Base-by-base conservation (phyloP, 2,329 filamentous ascomycete species). In the Fusarium sarcochroum region DNA sequence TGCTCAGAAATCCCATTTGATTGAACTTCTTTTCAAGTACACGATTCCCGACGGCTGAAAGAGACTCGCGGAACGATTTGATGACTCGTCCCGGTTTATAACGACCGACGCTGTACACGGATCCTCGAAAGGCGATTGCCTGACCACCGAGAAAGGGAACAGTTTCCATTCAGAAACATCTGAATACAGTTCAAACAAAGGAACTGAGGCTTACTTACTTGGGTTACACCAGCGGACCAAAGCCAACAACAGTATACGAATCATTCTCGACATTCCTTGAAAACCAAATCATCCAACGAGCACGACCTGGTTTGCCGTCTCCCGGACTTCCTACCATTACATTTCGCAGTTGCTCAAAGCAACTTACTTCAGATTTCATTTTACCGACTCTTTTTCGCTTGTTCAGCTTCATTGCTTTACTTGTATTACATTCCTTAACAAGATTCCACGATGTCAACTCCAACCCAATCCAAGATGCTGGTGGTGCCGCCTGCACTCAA, bases 401-500 rank as follows among this genome's bases (percentile, higher is more conserved):
- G 64, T 66, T 59, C 63, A 60, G 58, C 53, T 58, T 66, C 61
- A 64, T 49, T 35, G 32, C 35, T 42, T 38, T 18, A 51, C 37
- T 49, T 27, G 27, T 23, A 42, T 20, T 21, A 41, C 25, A 18
- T n/a, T 41, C 37, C 21, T 49, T 45, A 21, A 44, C 6, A 44
- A 47, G 11, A 63, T 59, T 51, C 49, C 61, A 75, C 27, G 38
- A 87, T 87, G 66, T 79, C 80, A 53, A 75, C 78, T 56, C 76
- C 81, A 47, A 76, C 80, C 14, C 82, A 85, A 58, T 75, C 81
- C 70, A 87, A 85, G 72, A 82, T 87, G 77, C 81, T 86, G 70
- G 79, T 87, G 54, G 80, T 82, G 18, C 83, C 86, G 35, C 86
- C 88, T 51, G 81, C 86, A 44, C 81, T 90, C 64, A 90, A 88